Evolutionary conservation across 306 rosid species (phyloP), one percentile per base, ranked within the genome.

Genomic region (Trichosanthes truncata): DNA sequence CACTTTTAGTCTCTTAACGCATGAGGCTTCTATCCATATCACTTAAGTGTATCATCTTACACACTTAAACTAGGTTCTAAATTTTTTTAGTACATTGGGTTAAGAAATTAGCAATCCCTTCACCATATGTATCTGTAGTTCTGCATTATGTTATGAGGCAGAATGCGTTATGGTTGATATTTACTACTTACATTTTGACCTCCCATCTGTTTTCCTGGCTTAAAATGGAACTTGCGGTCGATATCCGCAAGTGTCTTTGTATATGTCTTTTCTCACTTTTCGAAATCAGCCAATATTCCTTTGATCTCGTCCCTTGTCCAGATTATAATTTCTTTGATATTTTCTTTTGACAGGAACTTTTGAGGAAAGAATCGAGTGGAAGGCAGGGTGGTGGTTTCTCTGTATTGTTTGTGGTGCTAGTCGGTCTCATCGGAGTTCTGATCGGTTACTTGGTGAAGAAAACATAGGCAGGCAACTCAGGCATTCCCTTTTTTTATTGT

Each of bases 371-470:
- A 73, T 20, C 52, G 3, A 84, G 77, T 56, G 81, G 38, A 56
- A 77, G 77, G 52, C 48, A 69, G 18, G 82, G 61, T 0, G 81
- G 84, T 3, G 83, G 86, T 13, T 78, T 82, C 85, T 87, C 89
- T 7, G 72, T 82, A 23, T 33, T 87, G 65, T 74, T 80, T 38
- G 82, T 82, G 82, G 77, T 41, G 77, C 84, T 86, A 9, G 71
- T 84, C 55, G 87, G 85, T 73, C 81, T 87, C 20, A 55, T 87
- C 65, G 87, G 89, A 55, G 71, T 82, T n/a, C 72, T 82, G 79
- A 38, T 84, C 15, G 89, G 87, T 35, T 86, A 61, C 85, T 62
- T 79, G 21, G 11, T 86, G 56, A 84, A 81, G 68, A 84, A 76
- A 76, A 68, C 80, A 71, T 79, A 82, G 84, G 15, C 25, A 82